Evolutionary conservation across 2,329 filamentous ascomycete species (phyloP).

Genomic region (Colletotrichum lini): DNA sequence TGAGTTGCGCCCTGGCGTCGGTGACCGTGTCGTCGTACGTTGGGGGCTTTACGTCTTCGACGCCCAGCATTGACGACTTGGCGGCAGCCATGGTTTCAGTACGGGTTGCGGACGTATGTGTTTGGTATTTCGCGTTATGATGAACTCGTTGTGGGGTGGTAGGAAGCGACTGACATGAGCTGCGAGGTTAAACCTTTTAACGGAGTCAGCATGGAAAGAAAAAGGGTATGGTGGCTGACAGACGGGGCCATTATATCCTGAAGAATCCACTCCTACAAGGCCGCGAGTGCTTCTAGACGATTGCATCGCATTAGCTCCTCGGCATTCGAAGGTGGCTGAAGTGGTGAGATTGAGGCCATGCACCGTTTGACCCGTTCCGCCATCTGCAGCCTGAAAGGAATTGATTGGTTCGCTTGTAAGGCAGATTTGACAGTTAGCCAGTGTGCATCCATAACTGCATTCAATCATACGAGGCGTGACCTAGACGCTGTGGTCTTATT

Average conservation of each 20-base stretch:
- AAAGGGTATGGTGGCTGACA: no score
- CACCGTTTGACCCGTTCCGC: background rate
- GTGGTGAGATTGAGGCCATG: background rate
- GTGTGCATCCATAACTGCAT: background rate
- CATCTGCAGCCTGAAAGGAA: background rate
- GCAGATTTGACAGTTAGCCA: background rate
- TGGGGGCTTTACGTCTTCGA: constrained; percentile 23
- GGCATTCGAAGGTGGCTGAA: constrained; percentile 5
- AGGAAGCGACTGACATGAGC: no score
- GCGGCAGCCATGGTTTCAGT: background rate
- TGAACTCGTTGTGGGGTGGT: background rate
- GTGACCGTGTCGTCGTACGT: constrained; percentile 30
- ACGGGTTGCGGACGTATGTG: no score
- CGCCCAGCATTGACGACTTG: constrained; percentile 11
- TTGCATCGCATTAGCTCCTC: background rate
- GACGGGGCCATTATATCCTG: background rate
- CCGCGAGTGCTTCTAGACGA: no score
- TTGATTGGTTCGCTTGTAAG: background rate
- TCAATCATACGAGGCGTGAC: background rate
- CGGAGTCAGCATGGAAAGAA: no score
- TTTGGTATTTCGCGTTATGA: background rate
- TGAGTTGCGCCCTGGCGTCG: constrained; percentile 13
- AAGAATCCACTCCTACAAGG: background rate
- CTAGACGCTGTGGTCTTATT: background rate
- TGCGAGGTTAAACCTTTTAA: background rate